Evolutionary conservation across 352 stramenopile genomes (phyloP).

Genomic region (Globisporangium apiculatum): DNA sequence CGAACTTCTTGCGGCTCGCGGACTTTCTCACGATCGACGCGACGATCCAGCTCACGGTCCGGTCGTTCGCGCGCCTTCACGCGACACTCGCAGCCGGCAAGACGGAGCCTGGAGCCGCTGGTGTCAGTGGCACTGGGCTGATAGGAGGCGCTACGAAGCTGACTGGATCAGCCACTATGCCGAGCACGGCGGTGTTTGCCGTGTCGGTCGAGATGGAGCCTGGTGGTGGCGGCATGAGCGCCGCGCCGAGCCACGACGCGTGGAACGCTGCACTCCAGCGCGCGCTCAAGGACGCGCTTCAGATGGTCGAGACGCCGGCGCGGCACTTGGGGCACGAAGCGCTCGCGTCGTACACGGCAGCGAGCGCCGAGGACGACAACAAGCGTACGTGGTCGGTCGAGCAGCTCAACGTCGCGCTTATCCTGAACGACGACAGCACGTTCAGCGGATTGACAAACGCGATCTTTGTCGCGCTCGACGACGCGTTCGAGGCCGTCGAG

Average conservation of each 20-base stretch:
- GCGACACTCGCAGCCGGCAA: slow-evolving; percentile 47
- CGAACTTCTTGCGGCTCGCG: slow-evolving; percentile 88
- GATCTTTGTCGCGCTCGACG: slow-evolving; percentile 77
- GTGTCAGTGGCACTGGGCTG: neutral
- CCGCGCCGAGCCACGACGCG: slow-evolving; percentile 50
- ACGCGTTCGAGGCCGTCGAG: slow-evolving; percentile 73
- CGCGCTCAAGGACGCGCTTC: slow-evolving; percentile 78
- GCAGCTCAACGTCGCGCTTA: slow-evolving; percentile 70
- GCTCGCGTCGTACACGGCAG: slow-evolving; percentile 69
- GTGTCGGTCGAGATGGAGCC: slow-evolving; percentile 63
- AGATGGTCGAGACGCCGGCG: slow-evolving; percentile 84
- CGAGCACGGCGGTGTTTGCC: slow-evolving; percentile 51
- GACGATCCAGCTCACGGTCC: slow-evolving; percentile 81
- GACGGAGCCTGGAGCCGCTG: slow-evolving; percentile 10
- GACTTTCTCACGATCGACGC: slow-evolving; percentile 90
- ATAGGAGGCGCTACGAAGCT: neutral
- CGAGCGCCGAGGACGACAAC: slow-evolving; percentile 77
- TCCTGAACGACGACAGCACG: slow-evolving; percentile 76
- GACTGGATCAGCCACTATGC: slow-evolving; percentile 1
- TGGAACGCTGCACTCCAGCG: slow-evolving; percentile 67
- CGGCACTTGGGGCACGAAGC: slow-evolving; percentile 76
- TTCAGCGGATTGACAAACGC: slow-evolving; percentile 82
- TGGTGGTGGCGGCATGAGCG: slow-evolving; percentile 23
- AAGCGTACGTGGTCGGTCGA: slow-evolving; percentile 77
- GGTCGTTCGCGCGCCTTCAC: slow-evolving; percentile 63